Percentiles rank a stretch among this genome's conserved stretches.
Conservation (phyloP, 164 flowering plant species). For the Macadamia integrifolia region DNA sequence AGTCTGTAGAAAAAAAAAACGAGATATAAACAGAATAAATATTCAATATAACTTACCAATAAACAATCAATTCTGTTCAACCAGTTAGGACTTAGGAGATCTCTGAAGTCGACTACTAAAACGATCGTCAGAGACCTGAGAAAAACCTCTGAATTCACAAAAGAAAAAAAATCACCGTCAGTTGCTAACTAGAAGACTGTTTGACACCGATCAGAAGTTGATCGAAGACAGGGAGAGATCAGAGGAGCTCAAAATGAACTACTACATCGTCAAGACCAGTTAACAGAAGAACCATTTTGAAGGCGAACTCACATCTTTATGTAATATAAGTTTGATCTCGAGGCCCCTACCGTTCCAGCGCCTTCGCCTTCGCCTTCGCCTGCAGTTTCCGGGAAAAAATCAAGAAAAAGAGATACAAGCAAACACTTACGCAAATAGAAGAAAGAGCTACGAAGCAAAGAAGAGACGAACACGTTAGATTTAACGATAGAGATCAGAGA, state of each 20-base stretch:
- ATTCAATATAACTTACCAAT: not conserved
- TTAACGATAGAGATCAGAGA: not conserved
- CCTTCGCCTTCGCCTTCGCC: conserved; percentile 9
- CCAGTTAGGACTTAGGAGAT: too few relatives aligned
- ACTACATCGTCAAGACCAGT: too few relatives aligned
- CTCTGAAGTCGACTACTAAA: too few relatives aligned
- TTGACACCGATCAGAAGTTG: too few relatives aligned
- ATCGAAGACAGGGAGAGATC: too few relatives aligned
- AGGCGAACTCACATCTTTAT: not conserved
- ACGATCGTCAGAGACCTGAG: too few relatives aligned
- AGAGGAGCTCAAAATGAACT: too few relatives aligned
- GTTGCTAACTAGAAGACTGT: too few relatives aligned
- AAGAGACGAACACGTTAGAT: not conserved
- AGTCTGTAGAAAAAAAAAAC: not conserved
- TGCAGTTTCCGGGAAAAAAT: not conserved
- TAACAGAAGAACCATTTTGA: too few relatives aligned
- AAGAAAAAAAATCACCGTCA: too few relatives aligned
- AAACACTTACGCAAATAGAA: not conserved
- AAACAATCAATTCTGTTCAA: too few relatives aligned
- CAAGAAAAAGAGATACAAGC: not conserved
- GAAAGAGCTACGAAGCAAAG: not conserved
- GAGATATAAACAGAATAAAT: not conserved
- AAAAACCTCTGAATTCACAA: too few relatives aligned
- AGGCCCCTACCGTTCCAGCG: not conserved
- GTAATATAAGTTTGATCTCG: not conserved